phyloP scores from a whole-genome alignment of 2,329 filamentous ascomycete genomes.

The Cytospora chrysosperma region DNA sequence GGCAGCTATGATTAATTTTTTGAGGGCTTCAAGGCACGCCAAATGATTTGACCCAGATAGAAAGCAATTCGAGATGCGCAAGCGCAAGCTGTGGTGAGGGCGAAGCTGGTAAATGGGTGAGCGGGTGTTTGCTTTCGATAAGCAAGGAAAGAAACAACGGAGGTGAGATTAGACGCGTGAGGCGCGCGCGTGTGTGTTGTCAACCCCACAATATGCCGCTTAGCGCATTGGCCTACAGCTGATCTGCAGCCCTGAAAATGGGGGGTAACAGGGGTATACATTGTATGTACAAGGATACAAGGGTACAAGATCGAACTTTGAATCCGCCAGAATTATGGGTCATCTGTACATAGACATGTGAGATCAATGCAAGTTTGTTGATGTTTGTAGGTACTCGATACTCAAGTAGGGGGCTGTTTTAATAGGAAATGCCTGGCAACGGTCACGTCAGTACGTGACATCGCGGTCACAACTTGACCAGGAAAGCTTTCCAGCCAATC shows the following conservation, averaged over 20 bases:
- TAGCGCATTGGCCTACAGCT: neutral
- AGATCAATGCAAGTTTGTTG: too few relatives aligned
- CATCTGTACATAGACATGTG: neutral
- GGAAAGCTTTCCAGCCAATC: too few relatives aligned
- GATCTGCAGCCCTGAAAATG: neutral
- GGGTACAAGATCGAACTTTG: neutral
- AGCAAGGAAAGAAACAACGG: neutral
- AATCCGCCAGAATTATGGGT: neutral
- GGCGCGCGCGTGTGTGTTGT: neutral
- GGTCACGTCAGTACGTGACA: neutral
- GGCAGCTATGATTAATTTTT: neutral
- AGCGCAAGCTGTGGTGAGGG: neutral
- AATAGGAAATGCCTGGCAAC: neutral
- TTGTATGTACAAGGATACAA: neutral
- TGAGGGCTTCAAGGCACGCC: neutral
- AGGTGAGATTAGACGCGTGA: neutral
- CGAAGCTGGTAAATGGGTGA: neutral
- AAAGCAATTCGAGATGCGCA: neutral
- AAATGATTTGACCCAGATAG: neutral
- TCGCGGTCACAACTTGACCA: neutral
- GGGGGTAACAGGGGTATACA: neutral
- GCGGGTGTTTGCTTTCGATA: neutral
- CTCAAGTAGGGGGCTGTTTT: too few relatives aligned
- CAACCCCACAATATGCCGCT: neutral
- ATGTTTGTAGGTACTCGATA: too few relatives aligned